Conservation (phyloP, 257 asterid species). For the Salvia splendens region DNA sequence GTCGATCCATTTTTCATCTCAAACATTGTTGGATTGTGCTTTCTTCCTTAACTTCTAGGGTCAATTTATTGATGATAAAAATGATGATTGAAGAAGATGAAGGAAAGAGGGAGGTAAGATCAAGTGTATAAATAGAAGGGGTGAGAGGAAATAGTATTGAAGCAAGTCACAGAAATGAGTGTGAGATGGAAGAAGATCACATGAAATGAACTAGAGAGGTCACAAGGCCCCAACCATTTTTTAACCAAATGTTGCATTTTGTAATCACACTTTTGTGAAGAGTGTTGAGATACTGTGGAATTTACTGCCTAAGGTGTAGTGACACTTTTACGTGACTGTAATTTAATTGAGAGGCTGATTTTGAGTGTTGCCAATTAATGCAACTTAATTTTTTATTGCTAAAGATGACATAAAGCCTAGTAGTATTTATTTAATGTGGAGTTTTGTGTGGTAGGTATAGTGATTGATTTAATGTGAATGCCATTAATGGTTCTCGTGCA, state of each 20-base stretch:
- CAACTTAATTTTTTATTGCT: neutral
- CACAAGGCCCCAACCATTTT: conserved; percentile 38
- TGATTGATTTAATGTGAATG: conserved; percentile 20
- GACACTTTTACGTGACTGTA: conserved; percentile 42
- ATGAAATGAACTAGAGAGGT: conserved; percentile 47
- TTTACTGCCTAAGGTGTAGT: conserved; percentile 29
- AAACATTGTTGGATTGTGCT: neutral
- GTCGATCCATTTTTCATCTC: conserved; percentile 38
- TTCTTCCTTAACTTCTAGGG: neutral
- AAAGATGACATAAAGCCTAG: neutral
- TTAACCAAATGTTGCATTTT: conserved; percentile 30
- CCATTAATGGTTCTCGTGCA: conserved; percentile 18
- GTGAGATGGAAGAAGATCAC: conserved; percentile 48
- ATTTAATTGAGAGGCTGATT: conserved; percentile 29
- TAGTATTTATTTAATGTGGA: too few relatives aligned
- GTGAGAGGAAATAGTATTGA: conserved; percentile 40
- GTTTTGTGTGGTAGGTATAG: too few relatives aligned
- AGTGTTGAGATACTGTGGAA: conserved; percentile 34
- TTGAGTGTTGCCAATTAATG: conserved; percentile 34
- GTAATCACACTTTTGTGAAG: conserved; percentile 37
- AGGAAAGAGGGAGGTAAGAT: neutral
- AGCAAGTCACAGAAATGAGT: conserved; percentile 71
- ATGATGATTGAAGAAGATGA: neutral
- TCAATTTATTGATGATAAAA: neutral
- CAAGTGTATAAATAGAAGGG: conserved; percentile 40